Evolutionary conservation across 768 basidiomycete species (phyloP), one percentile per base, ranked within the genome.

Genomic region (Tubosaeta sp.): DNA sequence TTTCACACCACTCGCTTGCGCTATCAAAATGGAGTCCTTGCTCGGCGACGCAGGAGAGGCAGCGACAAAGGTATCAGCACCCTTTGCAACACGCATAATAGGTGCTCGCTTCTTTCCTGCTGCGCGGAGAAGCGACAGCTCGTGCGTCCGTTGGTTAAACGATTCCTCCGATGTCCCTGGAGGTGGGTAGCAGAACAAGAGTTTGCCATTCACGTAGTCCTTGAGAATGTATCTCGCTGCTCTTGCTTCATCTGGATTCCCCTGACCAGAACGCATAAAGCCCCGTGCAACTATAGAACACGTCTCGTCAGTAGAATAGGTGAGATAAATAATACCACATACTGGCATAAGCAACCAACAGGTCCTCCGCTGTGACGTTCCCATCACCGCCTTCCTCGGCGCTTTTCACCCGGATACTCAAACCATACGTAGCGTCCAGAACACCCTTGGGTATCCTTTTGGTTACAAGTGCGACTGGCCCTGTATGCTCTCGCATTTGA

Each of bases 201-300:
- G 76, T 60, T 91, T 93, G 22, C 90, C 96, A 59, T 88, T 94
- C 53, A 98, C 94, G 63, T 94, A 99, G 71, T 99, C 96, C 68
- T 99, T 99, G 44, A 99, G 77, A 49, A 99, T 76, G 63, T 87
- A 87, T 52, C 96, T 83, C 14, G 95, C 91, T 0, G 96, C 83
- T 46, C 93, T 86, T 27, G 96, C 92, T 64, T 97, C 94, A 64
- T 99, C 96, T 10, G 95, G 94, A 69, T 94, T 96, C 38, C 96
- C 96, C 72, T 94, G 92, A 1, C 95, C 92, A 1, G 94, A 83
- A 34, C 95, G 83, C 63, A 85, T 89, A 69, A 88, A 96, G 30
- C 96, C 96, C 59, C 95, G 77, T 25, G 84, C 95, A 61, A 98
- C 96, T 99, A 55, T 3, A 19, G 54, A 34, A 24, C 34, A n/a